Evolutionary conservation across 1,139 yeast genomes (phyloP).

Genomic region (Yamadazyma sp.): DNA sequence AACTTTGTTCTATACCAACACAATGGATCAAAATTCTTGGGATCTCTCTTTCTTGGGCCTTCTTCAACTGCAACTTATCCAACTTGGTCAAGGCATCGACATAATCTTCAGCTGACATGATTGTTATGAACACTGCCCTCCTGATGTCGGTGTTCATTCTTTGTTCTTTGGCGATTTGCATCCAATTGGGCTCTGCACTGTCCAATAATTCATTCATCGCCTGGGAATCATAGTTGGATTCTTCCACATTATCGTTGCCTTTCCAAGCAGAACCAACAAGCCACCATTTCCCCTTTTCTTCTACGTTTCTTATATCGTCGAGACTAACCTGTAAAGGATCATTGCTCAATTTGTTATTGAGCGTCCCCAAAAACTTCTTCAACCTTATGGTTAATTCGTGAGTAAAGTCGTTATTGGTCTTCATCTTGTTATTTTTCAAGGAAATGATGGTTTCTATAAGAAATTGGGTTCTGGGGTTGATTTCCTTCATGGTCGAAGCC

Average conservation of each 20-base stretch:
- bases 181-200: conserved; percentile 81
- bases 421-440: conserved; percentile 81
- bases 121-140: conserved; percentile 87
- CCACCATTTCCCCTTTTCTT: conserved; percentile 96
- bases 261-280: conserved; percentile 97
- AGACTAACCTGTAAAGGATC: conserved; percentile 87
- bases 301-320: conserved; percentile 75
- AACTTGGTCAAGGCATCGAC: conserved; percentile 82
- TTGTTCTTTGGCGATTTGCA: conserved; percentile 78
- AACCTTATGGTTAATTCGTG: conserved; percentile 56
- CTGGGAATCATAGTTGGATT: conserved; percentile 25
- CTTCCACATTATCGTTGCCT: conserved; percentile 43
- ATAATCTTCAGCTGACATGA: conserved; percentile 93
- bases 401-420: conserved; percentile 46
- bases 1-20: conserved; percentile 75
- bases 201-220: conserved; percentile 60
- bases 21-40: conserved; percentile 86
- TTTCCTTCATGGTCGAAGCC: conserved; percentile 23
- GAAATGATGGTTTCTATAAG: conserved; percentile 82
- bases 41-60: conserved; percentile 83
- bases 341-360: conserved; percentile 38
- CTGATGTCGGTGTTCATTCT: conserved; percentile 95
- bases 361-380: conserved; percentile 64
- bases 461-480: conserved; percentile 72
- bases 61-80: conserved; percentile 76